Evolutionary conservation across 192 early-diverging fungal genomes (phyloP), one percentile per base, ranked within the genome.

Genomic region (Coemansia sp.): DNA sequence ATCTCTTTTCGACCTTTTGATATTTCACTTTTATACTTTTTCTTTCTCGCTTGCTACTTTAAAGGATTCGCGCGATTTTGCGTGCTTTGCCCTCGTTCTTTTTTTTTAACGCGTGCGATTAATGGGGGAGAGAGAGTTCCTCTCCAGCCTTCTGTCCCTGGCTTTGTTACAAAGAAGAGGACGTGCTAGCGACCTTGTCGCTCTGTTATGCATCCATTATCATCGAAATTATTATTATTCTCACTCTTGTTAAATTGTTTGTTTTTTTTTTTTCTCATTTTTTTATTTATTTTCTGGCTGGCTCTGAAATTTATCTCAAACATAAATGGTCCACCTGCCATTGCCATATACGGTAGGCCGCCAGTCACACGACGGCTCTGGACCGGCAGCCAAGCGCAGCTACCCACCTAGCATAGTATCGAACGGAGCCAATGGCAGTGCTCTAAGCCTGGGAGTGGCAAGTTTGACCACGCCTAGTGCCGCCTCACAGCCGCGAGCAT

Each of bases 1-100:
- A 88, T 51, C 78, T 95, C 40, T 97, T 97, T 73, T 76, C 84
- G 55, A 86, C 88, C 63, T 93, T 93, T 84, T 91, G 78, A 87
- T 39, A 58, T 2, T 32, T 34, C 45, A 32, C 29, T 58, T 63
- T 31, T 51, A 32, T 45, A 55, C 32, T 68, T 51, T 64, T 36
- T 32, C 24, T 48, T 61, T 22, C 40, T 68, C 58, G 55, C 56
- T 59, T n/a, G 24, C 40, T 48, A 48, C 20, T 20, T 48, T 48
- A 55, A 55, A 24, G 51, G 24, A 10, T 24, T 10, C 29, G 15
- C 51, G 31, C 51, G 51, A 32, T 15, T 27, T 17, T 15, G 27
- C 39, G 59, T 36, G 19, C 46, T 9, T n/a, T 48, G 45, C 45
- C 15, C 15, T 8, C 24, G 24, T 24, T 24, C 24, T 24, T 24